These are phyloP conservation scores for Saccharomycopsis sp. DNA, from an alignment of 805 yeast genomes.

Conservation along the genomic window DNA sequence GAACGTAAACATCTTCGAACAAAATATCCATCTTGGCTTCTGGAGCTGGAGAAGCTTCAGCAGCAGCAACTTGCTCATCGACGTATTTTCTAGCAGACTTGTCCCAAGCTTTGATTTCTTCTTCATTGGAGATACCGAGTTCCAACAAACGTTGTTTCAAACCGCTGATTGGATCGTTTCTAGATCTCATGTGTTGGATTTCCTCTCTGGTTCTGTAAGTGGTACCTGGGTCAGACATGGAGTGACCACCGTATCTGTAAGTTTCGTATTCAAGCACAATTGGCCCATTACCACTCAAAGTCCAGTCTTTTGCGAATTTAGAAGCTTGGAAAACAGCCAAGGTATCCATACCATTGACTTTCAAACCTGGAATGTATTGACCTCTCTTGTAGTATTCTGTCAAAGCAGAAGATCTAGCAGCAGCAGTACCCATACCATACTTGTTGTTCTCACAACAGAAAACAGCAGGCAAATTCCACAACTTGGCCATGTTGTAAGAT, in stretches of 20 bases:
- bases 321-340: constrained; percentile 93
- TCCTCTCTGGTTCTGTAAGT: constrained; percentile 99
- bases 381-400: constrained; percentile 98
- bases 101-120: constrained; percentile 88
- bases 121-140: constrained; percentile 81
- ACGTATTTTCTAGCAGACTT: constrained; percentile 94
- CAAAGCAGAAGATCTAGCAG: constrained; percentile 92
- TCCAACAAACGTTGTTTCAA: constrained; percentile 81
- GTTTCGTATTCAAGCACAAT: constrained; percentile 94
- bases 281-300: constrained; percentile 90
- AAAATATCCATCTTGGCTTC: constrained; percentile 90
- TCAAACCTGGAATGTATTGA: constrained; percentile 97
- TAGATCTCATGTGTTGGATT: constrained; percentile 98
- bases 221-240: constrained; percentile 99
- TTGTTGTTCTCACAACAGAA: constrained; percentile 98
- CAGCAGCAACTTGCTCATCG: constrained; percentile 87
- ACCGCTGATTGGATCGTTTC: constrained; percentile 96
- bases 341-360: constrained; percentile 98
- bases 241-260: constrained; percentile 99
- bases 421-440: constrained; percentile 99
- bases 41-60: constrained; percentile 91
- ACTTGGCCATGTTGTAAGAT: constrained; percentile 97
- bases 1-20: constrained; percentile 94
- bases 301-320: constrained; percentile 95
- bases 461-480: constrained; percentile 92